Evolutionary conservation across 805 yeast species (phyloP), one percentile per base, ranked within the genome.

Genomic region (Ogataea trehaloabstinens): DNA sequence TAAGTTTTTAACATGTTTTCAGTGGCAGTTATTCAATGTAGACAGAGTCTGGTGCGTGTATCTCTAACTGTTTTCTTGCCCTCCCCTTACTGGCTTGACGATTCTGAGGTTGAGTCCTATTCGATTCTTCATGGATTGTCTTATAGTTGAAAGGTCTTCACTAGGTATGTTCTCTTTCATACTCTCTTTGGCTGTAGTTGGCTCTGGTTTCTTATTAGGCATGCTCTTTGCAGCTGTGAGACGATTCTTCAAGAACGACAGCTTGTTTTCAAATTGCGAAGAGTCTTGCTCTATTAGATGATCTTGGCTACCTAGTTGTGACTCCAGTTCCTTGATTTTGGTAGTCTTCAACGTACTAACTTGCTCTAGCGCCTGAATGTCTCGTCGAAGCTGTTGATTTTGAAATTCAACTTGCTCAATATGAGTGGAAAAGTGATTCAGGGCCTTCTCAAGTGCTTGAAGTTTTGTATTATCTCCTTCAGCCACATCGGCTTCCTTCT

Each of bases 391-490:
- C 35, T 73, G 66, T 21, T 68, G 61, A 53, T 84, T 84, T 53
- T 80, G 82, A n/a, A 67, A 58, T 44, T 80, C 82, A 22, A 82
- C 71, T 43, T 82, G 85, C 35, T 70, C 70, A 38, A 83, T 69
- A 40, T 80, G 80, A n/a, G 64, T 66, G 15, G 75, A 69, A 44
- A 84, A 69, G 44, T 72, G 80, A 31, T 72, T 73, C 15, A 84
- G 60, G 1, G 86, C 71, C 34, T 71, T 68, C 49, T 82, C 86
- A 37, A 84, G 57, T 8, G 74, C 70, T 33, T 71, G 66, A 20
- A 78, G 55, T 47, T 74, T 75, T 46, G 73, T 70, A 3, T 22
- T 6, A 17, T 40, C 43, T 19, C 43, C 46, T 19, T 45, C 49
- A 4, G 45, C 21, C 16, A 24, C 36, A 5, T 36, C 33, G 6